Evolutionary conservation across 441 rosid genomes (phyloP).

Genomic region (Monsonia emarginata): DNA sequence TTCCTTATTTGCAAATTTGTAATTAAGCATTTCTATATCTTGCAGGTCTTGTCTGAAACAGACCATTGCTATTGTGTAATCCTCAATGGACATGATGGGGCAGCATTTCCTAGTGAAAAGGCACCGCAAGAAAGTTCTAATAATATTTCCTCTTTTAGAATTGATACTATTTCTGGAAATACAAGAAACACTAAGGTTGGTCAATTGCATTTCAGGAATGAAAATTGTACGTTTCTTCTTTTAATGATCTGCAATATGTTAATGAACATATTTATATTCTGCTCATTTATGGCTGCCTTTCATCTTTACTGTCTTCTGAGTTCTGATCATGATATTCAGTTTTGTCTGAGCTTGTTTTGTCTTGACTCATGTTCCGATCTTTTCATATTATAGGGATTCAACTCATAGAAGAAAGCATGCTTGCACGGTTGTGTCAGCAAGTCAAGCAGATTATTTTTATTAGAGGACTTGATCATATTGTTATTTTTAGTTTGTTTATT

Average conservation of each 20-base stretch:
- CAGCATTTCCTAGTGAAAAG: conserved; percentile 66
- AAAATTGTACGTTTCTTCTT: conserved; percentile 1
- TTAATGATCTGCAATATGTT: conserved; percentile 8
- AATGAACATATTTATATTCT: not conserved
- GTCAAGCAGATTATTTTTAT: no score
- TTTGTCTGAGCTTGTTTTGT: no score
- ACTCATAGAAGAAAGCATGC: no score
- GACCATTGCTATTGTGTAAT: conserved; percentile 91
- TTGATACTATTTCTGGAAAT: conserved; percentile 30
- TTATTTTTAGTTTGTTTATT: not conserved
- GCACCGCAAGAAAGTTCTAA: conserved; percentile 37
- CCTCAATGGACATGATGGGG: conserved; percentile 84
- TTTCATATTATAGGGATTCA: no score
- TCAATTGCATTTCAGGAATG: conserved; percentile 14
- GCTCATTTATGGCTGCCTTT: not conserved
- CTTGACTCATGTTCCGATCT: no score
- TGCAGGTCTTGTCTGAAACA: conserved; percentile 71
- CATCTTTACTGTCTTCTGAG: no score
- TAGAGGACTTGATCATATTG: no score
- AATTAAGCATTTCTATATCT: not conserved
- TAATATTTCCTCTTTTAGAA: conserved; percentile 23
- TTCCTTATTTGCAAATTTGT: not conserved
- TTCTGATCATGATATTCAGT: no score
- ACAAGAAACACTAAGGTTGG: conserved; percentile 55
- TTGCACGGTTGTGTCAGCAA: no score